A percentile compares a stretch with the other conserved stretches of the same genome.
phyloP scores from a whole-genome alignment of 1,284 basidiomycete species.

The Sanghuangporus sanghuang region DNA sequence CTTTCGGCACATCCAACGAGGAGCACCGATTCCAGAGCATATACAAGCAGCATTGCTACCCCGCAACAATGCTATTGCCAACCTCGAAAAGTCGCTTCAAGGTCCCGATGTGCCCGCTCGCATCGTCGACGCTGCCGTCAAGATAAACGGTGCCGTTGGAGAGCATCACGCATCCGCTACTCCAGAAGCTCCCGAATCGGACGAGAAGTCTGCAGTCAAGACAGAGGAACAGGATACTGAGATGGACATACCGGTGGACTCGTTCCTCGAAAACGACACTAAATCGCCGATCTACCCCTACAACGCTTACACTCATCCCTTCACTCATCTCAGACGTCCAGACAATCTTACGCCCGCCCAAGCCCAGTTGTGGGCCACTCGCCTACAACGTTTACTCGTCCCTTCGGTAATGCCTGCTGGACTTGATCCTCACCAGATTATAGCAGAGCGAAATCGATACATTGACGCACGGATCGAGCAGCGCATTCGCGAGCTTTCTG shows the following conservation, averaged over 20 bases:
- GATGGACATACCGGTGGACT: slow-evolving; percentile 56
- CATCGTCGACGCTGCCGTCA: slow-evolving; percentile 75
- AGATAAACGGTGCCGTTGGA: slow-evolving; percentile 62
- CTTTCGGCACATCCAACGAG: slow-evolving; percentile 79
- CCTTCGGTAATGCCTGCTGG: slow-evolving; percentile 92
- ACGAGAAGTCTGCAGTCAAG: slow-evolving; percentile 26
- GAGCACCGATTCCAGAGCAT: slow-evolving; percentile 75
- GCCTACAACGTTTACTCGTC: slow-evolving; percentile 77
- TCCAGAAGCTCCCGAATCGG: slow-evolving; percentile 10
- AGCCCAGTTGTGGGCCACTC: slow-evolving; percentile 51
- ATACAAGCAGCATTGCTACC: slow-evolving; percentile 76
- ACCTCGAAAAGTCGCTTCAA: slow-evolving; percentile 61
- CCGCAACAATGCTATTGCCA: slow-evolving; percentile 50
- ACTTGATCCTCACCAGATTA: slow-evolving; percentile 86
- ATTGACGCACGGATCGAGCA: slow-evolving; percentile 89
- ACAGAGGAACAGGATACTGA: slow-evolving; percentile 26
- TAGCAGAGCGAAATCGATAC: slow-evolving; percentile 89
- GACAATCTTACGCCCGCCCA: slow-evolving; percentile 47
- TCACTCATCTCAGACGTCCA: slow-evolving; percentile 65
- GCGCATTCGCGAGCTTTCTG: slow-evolving; percentile 86
- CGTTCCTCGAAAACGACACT: slow-evolving; percentile 76
- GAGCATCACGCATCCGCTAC: slow-evolving; percentile 27
- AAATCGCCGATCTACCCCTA: slow-evolving; percentile 89
- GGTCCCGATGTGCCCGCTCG: slow-evolving; percentile 54
- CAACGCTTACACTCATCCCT: slow-evolving; percentile 90